Evolutionary conservation across 148 eudicot species (phyloP).

Genomic region (Amaranthus hypochondriacus): DNA sequence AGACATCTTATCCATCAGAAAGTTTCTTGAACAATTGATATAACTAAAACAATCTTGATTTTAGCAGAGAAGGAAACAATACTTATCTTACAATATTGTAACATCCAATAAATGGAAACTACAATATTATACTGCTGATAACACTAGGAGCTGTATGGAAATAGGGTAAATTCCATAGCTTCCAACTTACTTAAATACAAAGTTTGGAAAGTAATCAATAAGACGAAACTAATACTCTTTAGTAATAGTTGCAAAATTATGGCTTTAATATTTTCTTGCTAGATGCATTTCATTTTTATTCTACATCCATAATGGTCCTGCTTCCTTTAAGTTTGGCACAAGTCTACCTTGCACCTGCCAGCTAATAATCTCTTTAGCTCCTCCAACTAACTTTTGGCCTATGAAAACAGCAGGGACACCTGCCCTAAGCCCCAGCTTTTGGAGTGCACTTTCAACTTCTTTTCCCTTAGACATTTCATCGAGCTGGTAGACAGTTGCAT

Average conservation of each 20-base stretch:
- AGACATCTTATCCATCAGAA: no score
- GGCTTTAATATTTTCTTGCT: background rate
- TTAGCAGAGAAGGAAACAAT: no score
- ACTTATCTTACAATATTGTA: no score
- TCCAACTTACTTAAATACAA: background rate
- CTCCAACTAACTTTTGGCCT: conserved; percentile 28
- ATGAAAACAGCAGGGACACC: conserved; percentile 26
- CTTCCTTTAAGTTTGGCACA: conserved; percentile 17
- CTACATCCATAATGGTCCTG: conserved; percentile 26
- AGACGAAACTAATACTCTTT: background rate
- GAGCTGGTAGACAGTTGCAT: conserved; percentile 29
- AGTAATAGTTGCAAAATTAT: background rate
- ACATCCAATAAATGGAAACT: no score
- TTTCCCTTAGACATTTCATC: conserved; percentile 29
- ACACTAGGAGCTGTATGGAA: background rate
- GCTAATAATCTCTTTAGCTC: conserved; percentile 33
- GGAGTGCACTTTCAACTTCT: conserved; percentile 31
- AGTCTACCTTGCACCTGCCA: conserved; percentile 26
- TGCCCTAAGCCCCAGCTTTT: conserved; percentile 29
- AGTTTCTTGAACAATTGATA: no score
- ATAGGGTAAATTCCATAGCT: background rate
- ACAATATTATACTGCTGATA: background rate
- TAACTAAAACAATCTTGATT: no score
- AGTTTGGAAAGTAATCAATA: background rate
- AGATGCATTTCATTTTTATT: background rate